Conservation (phyloP, 2,329 filamentous ascomycete genomes). For the Diaporthe citriasiana region DNA sequence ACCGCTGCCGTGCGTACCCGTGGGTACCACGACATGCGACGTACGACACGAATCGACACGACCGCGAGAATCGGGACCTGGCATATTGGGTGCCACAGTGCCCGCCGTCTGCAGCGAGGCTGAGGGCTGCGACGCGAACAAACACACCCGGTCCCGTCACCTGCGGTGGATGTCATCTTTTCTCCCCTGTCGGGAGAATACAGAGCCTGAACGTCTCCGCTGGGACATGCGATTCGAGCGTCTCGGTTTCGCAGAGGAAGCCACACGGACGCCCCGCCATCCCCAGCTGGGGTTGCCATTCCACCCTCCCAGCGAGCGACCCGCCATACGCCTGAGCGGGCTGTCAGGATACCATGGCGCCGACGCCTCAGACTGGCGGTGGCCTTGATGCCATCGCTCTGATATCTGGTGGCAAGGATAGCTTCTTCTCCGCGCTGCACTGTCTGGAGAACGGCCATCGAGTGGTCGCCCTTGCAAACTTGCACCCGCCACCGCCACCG, state of each 20-base stretch:
- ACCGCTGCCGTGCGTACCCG: conserved; percentile 11
- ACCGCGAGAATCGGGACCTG: conserved; percentile 34
- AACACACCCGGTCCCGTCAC: background rate
- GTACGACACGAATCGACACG: conserved; percentile 21
- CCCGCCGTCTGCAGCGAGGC: conserved; percentile 18
- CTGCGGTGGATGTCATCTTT: background rate
- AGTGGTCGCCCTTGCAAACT: conserved; percentile 89
- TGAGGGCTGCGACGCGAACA: conserved; percentile 12
- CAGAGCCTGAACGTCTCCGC: conserved; percentile 6
- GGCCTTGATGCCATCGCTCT: conserved; percentile 86
- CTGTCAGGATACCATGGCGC: conserved; percentile 16
- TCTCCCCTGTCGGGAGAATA: background rate
- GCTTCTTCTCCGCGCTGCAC: conserved; percentile 92
- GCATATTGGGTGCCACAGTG: conserved; percentile 31
- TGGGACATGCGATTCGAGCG: background rate
- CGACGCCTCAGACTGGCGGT: conserved; percentile 45
- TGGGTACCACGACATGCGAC: conserved; percentile 32
- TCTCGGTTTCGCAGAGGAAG: conserved; percentile 4
- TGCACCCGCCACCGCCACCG: conserved; percentile 70
- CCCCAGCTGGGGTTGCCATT: background rate
- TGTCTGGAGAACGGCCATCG: conserved; percentile 88
- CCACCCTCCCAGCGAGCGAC: background rate
- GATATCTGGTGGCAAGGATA: conserved; percentile 97
- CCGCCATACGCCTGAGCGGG: background rate
- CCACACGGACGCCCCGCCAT: conserved; percentile 17